phyloP scores from a whole-genome alignment of 495 filamentous ascomycete genomes.

The Cudoniella acicularis region DNA sequence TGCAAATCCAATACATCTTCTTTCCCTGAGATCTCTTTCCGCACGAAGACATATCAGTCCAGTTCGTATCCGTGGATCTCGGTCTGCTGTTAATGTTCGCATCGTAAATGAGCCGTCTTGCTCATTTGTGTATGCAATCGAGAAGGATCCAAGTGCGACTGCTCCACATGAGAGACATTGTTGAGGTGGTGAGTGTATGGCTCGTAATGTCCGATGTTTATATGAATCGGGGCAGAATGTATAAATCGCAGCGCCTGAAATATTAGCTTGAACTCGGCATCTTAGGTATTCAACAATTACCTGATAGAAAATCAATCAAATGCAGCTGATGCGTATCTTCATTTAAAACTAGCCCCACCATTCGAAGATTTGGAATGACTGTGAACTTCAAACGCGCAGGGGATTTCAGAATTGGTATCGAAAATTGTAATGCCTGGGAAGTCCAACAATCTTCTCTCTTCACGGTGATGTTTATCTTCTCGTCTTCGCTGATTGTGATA shows the following conservation, averaged over 20 bases:
- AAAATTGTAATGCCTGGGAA: not conserved
- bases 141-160: not conserved
- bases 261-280: too few relatives aligned
- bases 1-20: not conserved
- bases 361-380: not conserved
- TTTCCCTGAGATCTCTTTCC: not conserved
- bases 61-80: not conserved
- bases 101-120: not conserved
- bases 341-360: not conserved
- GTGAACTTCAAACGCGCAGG: not conserved
- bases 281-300: not conserved
- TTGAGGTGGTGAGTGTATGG: not conserved
- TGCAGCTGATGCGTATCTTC: not conserved
- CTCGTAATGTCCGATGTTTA: not conserved
- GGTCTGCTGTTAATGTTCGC: not conserved
- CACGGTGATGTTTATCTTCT: not conserved
- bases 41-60: not conserved
- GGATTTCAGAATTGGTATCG: not conserved
- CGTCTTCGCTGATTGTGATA: conserved; percentile 1
- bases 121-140: not conserved
- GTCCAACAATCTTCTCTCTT: not conserved
- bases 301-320: not conserved
- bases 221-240: not conserved
- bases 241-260: not conserved
- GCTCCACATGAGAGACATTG: not conserved